Percentiles rank a stretch among this genome's conserved stretches.
Evolutionary conservation across 805 yeast species (phyloP).

Genomic region (Monosporozyma unispora): DNA sequence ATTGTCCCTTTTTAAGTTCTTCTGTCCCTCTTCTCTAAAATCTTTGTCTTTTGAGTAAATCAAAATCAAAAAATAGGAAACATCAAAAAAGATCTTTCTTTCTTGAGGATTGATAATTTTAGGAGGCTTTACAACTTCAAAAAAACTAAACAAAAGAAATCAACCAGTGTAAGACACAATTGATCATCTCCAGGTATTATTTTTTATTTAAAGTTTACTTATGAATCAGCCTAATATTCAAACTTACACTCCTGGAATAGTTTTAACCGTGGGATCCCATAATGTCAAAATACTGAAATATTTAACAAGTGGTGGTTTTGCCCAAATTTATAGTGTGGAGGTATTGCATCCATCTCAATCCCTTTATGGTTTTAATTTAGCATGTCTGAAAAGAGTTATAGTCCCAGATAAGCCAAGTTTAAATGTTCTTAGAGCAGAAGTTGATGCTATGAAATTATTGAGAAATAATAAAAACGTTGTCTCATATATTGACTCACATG

Average conservation of each 20-base stretch:
- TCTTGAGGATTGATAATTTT: neutral
- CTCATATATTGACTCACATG: slow-evolving; percentile 90
- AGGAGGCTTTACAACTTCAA: neutral
- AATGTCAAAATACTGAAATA: slow-evolving; percentile 57
- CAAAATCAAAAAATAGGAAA: neutral
- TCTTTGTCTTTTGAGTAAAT: neutral
- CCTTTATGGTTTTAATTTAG: slow-evolving; percentile 43
- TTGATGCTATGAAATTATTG: slow-evolving; percentile 90
- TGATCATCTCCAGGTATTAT: neutral
- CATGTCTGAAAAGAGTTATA: slow-evolving; percentile 88
- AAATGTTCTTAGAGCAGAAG: slow-evolving; percentile 83
- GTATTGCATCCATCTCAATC: slow-evolving; percentile 48
- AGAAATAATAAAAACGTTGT: slow-evolving; percentile 75
- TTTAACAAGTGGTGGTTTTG: slow-evolving; percentile 89
- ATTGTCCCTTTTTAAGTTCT: neutral
- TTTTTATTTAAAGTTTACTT: neutral
- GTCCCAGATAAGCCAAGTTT: slow-evolving; percentile 86
- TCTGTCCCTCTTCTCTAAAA: neutral
- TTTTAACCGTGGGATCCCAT: slow-evolving; percentile 77
- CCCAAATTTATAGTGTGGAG: slow-evolving; percentile 80
- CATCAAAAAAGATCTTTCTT: neutral
- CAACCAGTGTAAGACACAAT: neutral
- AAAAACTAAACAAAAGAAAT: neutral
- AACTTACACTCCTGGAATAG: slow-evolving; percentile 68
- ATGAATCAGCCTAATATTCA: slow-evolving; percentile 46